phyloP scores from a whole-genome alignment of 805 yeast species.

The Novakomyces olei region DNA sequence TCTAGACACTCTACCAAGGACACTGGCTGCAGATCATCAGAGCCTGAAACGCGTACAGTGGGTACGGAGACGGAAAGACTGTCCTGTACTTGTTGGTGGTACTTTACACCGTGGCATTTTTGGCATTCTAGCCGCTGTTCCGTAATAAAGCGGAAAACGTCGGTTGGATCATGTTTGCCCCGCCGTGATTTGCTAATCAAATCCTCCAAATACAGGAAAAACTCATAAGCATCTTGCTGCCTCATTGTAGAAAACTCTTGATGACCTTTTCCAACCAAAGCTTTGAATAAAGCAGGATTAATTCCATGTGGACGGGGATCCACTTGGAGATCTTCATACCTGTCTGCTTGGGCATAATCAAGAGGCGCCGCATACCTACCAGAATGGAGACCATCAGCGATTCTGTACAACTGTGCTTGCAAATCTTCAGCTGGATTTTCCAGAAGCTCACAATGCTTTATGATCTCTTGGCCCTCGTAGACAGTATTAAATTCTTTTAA shows the following conservation, averaged over 20 bases:
- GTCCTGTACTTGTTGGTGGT: conserved; percentile 35
- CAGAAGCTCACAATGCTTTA: too few species aligned
- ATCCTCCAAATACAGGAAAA: conserved; percentile 44
- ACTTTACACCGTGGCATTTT: conserved; percentile 37
- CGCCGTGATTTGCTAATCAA: conserved; percentile 22
- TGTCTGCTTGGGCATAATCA: conserved; percentile 13
- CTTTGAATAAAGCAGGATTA: conserved; percentile 53
- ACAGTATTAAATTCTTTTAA: conserved; percentile 16
- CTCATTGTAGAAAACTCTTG: conserved; percentile 64
- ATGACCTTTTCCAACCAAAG: conserved; percentile 54
- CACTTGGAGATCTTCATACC: conserved; percentile 16
- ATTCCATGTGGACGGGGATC: conserved; percentile 47
- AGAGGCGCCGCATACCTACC: conserved; percentile 48
- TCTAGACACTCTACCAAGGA: conserved; percentile 29
- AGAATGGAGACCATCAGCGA: conserved; percentile 56
- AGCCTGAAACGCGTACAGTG: conserved; percentile 14
- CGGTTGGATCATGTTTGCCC: conserved; percentile 22
- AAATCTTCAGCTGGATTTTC: conserved; percentile 39
- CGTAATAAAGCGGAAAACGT: conserved; percentile 38
- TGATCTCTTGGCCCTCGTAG: too few species aligned
- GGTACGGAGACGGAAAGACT: conserved; percentile 41
- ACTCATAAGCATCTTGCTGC: conserved; percentile 93
- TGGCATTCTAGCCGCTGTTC: conserved; percentile 41
- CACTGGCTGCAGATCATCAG: conserved; percentile 27
- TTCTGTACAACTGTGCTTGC: conserved; percentile 51